Base-by-base conservation (phyloP, 768 basidiomycete species). In the Mycena kentingensis region DNA sequence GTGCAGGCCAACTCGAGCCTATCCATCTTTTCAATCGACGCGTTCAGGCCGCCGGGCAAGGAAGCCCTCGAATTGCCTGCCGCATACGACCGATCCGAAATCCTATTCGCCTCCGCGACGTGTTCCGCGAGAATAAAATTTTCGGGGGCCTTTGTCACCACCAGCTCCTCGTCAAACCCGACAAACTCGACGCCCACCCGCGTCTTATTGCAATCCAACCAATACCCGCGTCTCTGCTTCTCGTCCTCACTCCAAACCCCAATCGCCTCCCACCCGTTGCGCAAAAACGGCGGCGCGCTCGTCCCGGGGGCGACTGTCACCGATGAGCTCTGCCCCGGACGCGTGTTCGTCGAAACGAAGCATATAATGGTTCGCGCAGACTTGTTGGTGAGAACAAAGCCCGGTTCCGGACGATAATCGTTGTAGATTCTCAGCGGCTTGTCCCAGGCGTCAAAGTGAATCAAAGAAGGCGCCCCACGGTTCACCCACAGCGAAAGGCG, bases 1-100 rank as follows among this genome's bases (percentile, higher is more conserved):
- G 51, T 60, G 18, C 41, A 31, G 15, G 48, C 16, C 21, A 32
- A 39, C 25, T 60, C 58, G 16, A 60, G 48, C 35, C 35, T 56
- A 55, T 60, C 58, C 13, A 39, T 28, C 44, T 60, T 60, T 28
- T 53, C 56, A 27, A 60, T 60, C 22, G 58, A 60, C 15, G 58
- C 58, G 5, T 41, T 56, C 13, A 60, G 44, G 4, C 58, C 58
- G 3, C 58, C 58, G 2, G 54, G 54, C 1, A 15, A 11, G 16
- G 58, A 60, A 15, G 58, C 58, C 24, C 19, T 29, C 3, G 58
- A 60, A 39, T 52, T 39, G 21, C 54, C 46, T 11, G 54, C 18
- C n/a, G 53, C 50, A 28, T 46, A 53, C 24, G 38, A 42, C 2
- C 58, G 42, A n/a, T 60, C 58, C 3, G 54, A 46, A 28, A 60